These are phyloP conservation scores for Aspergillus cavernicola DNA, from an alignment of 495 filamentous ascomycete genomes.

Conservation along the genomic window DNA sequence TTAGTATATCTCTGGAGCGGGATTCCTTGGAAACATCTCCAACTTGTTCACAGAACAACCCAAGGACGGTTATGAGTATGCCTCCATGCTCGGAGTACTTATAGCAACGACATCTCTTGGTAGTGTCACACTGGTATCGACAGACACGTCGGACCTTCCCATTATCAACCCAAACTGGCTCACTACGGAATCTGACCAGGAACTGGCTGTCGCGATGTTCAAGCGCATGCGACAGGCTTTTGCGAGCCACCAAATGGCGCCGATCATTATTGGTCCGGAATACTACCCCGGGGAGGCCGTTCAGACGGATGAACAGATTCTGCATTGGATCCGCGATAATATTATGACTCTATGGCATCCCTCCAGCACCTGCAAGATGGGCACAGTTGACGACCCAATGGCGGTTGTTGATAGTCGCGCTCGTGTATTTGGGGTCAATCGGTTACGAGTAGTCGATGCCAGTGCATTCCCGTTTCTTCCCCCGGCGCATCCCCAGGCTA, in stretches of 20 bases:
- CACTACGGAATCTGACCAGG: constrained; percentile 48
- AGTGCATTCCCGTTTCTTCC: constrained; percentile 53
- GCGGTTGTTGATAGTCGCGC: constrained; percentile 53
- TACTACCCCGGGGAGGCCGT: constrained; percentile 46
- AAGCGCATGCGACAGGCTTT: constrained; percentile 45
- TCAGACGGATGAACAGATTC: constrained; percentile 49
- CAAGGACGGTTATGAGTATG: constrained; percentile 44
- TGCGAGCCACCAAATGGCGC: constrained; percentile 30
- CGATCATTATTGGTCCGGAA: constrained; percentile 44
- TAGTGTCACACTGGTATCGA: constrained; percentile 47
- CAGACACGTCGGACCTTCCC: constrained; percentile 40
- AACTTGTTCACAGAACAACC: constrained; percentile 34
- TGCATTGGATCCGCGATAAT: constrained; percentile 36
- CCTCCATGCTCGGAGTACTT: constrained; percentile 38
- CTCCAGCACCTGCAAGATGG: constrained; percentile 50
- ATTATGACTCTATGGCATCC: constrained; percentile 53
- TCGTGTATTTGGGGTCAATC: constrained; percentile 48
- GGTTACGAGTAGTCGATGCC: constrained; percentile 58
- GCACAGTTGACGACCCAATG: constrained; percentile 35
- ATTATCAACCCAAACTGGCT: constrained; percentile 58
- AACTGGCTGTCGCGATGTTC: constrained; percentile 49
- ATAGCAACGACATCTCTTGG: constrained; percentile 49
- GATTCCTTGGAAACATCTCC: constrained; percentile 41
- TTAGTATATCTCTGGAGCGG: constrained; percentile 33
- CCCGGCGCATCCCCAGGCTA: constrained; percentile 54